Base-by-base conservation (phyloP, 345 rosid species). In the Hibiscus trionum region DNA sequence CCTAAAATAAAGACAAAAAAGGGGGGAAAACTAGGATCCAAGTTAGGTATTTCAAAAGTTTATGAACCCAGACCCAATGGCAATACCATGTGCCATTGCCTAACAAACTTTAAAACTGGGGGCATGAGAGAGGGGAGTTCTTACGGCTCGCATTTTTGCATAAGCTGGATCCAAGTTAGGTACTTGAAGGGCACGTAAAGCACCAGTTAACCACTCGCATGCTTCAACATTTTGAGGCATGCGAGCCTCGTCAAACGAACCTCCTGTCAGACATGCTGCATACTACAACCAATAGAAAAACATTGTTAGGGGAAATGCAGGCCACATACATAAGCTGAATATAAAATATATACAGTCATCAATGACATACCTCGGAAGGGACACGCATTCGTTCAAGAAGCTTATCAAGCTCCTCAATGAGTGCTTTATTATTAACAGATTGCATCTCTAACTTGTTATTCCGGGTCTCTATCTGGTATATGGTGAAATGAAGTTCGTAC, bases 181-280 rank as follows among this genome's bases (percentile, higher is more conserved):
- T 71, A 81, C 90, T 83, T 90, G 86, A 71, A 92, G 91, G 67
- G 88, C 94, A 75, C 71, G 84, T 61, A 90, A 82, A 76, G 90
- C 93, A 85, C 83, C 84, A 76, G 96, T 88, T 76, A 95, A 82
- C 99, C 99, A 95, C 83, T 95, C 99, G 72, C 99, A 95, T 73
- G 97, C 97, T 80, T 92, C 99, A 68, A 92, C 84, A 76, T 92
- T 95, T 77, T 90, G 88, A 75, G 84, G 90, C 97, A 95, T 92
- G 75, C 74, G 88, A 59, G 87, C 91, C 79, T 95, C 99, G 67
- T 92, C 99, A 86, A 95, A 95, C 47, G 94, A 78, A 75, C 99
- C 98, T 60, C 93, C 96, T 31, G 94, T 86, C 60, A 95, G 79
- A 75, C 86, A 87, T 69, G 89, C 87, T 78, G 99, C 88, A 87